Conservation (phyloP, 371 early-diverging fungal species). For the Syncephalastrum monosporum region DNA sequence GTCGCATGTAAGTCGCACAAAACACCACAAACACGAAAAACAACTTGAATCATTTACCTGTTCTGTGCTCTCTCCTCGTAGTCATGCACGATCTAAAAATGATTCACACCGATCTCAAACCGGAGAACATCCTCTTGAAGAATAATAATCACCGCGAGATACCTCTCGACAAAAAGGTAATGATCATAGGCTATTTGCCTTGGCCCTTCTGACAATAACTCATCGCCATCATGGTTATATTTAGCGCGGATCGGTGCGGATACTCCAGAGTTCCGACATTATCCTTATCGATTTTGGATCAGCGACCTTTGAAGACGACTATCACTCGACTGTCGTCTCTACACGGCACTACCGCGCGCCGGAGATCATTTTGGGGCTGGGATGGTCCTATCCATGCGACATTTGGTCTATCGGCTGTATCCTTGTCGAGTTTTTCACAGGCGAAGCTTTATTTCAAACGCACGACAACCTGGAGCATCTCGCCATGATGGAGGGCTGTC, state of each 20-base stretch:
- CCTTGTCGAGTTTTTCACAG: constrained; percentile 90
- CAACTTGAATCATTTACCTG: neutral
- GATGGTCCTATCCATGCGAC: constrained; percentile 97
- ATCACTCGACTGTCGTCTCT: constrained; percentile 85
- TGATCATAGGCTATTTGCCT: no score
- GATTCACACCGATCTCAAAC: constrained; percentile 90
- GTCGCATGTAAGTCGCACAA: constrained; percentile 65
- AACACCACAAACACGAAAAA: neutral
- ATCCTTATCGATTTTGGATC: constrained; percentile 95
- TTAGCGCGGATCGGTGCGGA: no score
- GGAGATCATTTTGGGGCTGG: constrained; percentile 88
- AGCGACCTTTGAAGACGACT: constrained; percentile 92
- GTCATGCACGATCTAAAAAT: constrained; percentile 82
- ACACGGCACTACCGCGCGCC: constrained; percentile 97
- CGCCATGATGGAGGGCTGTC: constrained; percentile 72
- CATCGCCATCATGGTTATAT: no score
- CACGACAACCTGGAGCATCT: constrained; percentile 82
- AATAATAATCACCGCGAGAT: constrained; percentile 28
- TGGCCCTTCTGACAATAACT: no score
- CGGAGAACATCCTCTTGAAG: constrained; percentile 80
- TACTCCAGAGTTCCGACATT: constrained; percentile 74
- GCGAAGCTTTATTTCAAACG: constrained; percentile 94
- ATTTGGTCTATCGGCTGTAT: constrained; percentile 98
- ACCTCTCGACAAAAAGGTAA: neutral
- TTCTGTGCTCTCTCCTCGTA: constrained; percentile 13